Conservation (phyloP, 2,329 filamentous ascomycete species). For the Fusarium caatingaense region DNA sequence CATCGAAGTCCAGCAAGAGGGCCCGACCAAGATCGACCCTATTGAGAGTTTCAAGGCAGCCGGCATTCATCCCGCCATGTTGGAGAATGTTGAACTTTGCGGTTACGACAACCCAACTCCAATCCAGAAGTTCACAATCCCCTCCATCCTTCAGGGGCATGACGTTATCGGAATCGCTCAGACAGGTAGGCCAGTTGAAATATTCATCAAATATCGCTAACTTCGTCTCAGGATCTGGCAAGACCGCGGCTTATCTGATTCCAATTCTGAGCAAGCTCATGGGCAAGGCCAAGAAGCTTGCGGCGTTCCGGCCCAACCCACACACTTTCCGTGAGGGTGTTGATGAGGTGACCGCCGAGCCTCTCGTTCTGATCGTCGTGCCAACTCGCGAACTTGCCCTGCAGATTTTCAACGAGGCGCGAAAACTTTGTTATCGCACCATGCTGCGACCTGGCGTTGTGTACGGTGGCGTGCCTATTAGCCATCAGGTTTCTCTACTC, state of each 20-base stretch:
- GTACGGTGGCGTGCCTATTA: slow-evolving; percentile 84
- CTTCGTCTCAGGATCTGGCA: slow-evolving; percentile 79
- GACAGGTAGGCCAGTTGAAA: slow-evolving; percentile 67
- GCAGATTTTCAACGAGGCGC: slow-evolving; percentile 94
- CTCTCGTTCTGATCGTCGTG: slow-evolving; percentile 84
- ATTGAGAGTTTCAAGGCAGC: slow-evolving; percentile 75
- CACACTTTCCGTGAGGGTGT: slow-evolving; percentile 62
- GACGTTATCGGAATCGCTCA: slow-evolving; percentile 93
- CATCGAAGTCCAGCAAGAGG: slow-evolving; percentile 69
- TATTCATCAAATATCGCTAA: slow-evolving; percentile 5
- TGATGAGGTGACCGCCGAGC: slow-evolving; percentile 77
- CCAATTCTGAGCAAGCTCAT: slow-evolving; percentile 91
- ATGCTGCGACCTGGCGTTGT: slow-evolving; percentile 92
- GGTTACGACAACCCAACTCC: slow-evolving; percentile 81
- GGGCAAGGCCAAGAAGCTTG: slow-evolving; percentile 93
- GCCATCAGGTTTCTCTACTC: slow-evolving; percentile 77
- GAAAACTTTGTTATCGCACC: slow-evolving; percentile 91
- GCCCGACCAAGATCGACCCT: slow-evolving; percentile 62
- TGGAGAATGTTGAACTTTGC: slow-evolving; percentile 79
- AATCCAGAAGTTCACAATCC: slow-evolving; percentile 87
- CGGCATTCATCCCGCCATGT: slow-evolving; percentile 85
- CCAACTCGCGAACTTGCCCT: slow-evolving; percentile 91
- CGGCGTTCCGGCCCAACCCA: slow-evolving; percentile 78
- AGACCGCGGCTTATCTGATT: slow-evolving; percentile 92
- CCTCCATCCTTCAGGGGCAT: slow-evolving; percentile 78